Evolutionary conservation across 805 yeast genomes (phyloP).

Genomic region (Spathaspora sp.): DNA sequence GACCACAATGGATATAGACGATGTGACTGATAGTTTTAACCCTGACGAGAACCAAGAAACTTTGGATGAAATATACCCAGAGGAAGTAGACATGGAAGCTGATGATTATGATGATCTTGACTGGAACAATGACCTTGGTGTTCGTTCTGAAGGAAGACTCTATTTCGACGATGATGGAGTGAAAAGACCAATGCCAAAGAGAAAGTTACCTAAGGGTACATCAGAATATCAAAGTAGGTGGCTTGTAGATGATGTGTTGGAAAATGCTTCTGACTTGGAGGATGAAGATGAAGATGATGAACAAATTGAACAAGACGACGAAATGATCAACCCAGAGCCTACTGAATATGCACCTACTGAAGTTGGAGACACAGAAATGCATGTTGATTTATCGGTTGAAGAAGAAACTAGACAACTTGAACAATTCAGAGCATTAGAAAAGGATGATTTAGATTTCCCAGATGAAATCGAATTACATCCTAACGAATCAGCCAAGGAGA

Average conservation of each 20-base stretch:
- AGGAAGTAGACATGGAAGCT: constrained; percentile 44
- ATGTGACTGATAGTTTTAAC: constrained; percentile 19
- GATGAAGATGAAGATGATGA: constrained; percentile 24
- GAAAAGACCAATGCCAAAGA: not conserved
- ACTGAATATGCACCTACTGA: constrained; percentile 44
- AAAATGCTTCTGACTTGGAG: constrained; percentile 40
- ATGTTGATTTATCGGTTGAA: constrained; percentile 71
- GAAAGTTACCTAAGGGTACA: constrained; percentile 58
- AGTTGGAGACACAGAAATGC: constrained; percentile 51
- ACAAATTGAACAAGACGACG: constrained; percentile 22
- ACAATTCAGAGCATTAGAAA: constrained; percentile 63
- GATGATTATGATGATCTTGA: constrained; percentile 27
- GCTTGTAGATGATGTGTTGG: constrained; percentile 56
- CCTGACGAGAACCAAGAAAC: constrained; percentile 49
- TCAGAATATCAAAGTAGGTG: constrained; percentile 77
- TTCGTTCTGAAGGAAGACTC: constrained; percentile 54
- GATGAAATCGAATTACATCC: constrained; percentile 91
- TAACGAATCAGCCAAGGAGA: constrained; percentile 66
- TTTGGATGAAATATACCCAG: constrained; percentile 58
- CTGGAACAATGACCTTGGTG: constrained; percentile 37
- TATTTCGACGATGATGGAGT: constrained; percentile 35
- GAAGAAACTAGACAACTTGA: constrained; percentile 79
- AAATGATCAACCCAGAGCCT: constrained; percentile 16
- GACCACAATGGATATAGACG: constrained; percentile 14
- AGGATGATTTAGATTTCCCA: constrained; percentile 89